phyloP scores from a whole-genome alignment of 371 early-diverging fungal species.

The Homolaphlyctis polyrhiza region DNA sequence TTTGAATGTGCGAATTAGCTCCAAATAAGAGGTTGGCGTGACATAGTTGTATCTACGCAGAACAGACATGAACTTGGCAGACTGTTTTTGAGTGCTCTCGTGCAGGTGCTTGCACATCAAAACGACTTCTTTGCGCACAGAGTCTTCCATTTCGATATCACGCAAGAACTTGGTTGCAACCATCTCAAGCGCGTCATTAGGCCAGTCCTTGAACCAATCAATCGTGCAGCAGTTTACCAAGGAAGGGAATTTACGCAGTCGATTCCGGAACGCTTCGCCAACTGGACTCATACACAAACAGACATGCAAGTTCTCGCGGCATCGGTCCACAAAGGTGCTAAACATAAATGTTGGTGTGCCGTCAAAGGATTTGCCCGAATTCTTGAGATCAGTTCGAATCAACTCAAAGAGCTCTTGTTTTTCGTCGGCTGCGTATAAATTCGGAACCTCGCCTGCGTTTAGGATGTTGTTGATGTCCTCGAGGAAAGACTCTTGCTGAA shows the following conservation, averaged over 20 bases:
- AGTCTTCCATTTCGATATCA: conserved; percentile 38
- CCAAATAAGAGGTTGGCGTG: conserved; percentile 50
- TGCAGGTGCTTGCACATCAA: conserved; percentile 50
- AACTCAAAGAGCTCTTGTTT: conserved; percentile 48
- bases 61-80: conserved; percentile 28
- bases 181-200: conserved; percentile 48
- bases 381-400: conserved; percentile 26
- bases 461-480: conserved; percentile 52
- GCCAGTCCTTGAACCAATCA: conserved; percentile 54
- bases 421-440: conserved; percentile 44
- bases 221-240: conserved; percentile 53
- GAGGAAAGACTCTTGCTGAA: conserved; percentile 47
- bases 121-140: conserved; percentile 29
- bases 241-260: conserved; percentile 47
- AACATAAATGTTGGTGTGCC: conserved; percentile 37
- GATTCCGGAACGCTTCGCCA: conserved; percentile 46
- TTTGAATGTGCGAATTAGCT: conserved; percentile 48
- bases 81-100: conserved; percentile 34
- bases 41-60: conserved; percentile 48
- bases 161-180: conserved; percentile 43
- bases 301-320: conserved; percentile 48
- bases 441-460: conserved; percentile 50
- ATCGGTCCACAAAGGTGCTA: conserved; percentile 39
- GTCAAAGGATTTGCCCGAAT: conserved; percentile 18
- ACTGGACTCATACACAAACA: conserved; percentile 49